Conservation (phyloP, 1,284 basidiomycete genomes). For the Vanrija sp. region DNA sequence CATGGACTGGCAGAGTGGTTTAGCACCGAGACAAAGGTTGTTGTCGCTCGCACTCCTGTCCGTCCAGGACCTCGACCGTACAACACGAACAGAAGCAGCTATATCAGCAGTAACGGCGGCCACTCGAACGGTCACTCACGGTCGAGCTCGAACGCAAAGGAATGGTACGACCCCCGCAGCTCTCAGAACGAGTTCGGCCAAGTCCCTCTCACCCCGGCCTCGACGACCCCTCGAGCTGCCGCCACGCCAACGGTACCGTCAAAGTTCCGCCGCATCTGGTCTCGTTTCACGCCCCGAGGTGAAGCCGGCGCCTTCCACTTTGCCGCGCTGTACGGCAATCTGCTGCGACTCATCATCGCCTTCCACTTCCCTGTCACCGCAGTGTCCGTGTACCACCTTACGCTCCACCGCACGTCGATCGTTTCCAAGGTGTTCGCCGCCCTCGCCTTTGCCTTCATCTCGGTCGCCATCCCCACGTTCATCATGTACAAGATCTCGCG, state of each 20-base stretch:
- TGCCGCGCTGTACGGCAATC: conserved; percentile 62
- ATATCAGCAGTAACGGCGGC: too few relatives aligned
- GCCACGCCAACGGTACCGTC: background rate
- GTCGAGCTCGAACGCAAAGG: conserved; percentile 14
- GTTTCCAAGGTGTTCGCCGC: conserved; percentile 46
- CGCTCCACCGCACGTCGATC: conserved; percentile 56
- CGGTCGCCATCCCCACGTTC: conserved; percentile 68
- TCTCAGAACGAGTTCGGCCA: conserved; percentile 7
- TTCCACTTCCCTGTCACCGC: conserved; percentile 93
- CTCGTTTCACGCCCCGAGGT: conserved; percentile 45
- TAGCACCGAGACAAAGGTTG: background rate
- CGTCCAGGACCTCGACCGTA: too few relatives aligned
- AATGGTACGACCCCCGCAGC: conserved; percentile 9
- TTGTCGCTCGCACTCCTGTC: background rate
- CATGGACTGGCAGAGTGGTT: conserved; percentile 53
- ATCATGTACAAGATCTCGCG: conserved; percentile 70
- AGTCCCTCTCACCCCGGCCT: conserved; percentile 6
- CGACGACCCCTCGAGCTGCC: background rate
- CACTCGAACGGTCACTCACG: conserved; percentile 3
- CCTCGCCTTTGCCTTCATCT: conserved; percentile 65
- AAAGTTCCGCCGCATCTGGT: conserved; percentile 37
- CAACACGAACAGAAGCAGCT: too few relatives aligned
- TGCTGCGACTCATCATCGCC: conserved; percentile 79
- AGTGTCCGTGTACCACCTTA: conserved; percentile 83
- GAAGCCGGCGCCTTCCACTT: conserved; percentile 50